These are phyloP conservation scores for Salix purpurea DNA, from an alignment of 345 rosid species.

Conservation along the genomic window DNA sequence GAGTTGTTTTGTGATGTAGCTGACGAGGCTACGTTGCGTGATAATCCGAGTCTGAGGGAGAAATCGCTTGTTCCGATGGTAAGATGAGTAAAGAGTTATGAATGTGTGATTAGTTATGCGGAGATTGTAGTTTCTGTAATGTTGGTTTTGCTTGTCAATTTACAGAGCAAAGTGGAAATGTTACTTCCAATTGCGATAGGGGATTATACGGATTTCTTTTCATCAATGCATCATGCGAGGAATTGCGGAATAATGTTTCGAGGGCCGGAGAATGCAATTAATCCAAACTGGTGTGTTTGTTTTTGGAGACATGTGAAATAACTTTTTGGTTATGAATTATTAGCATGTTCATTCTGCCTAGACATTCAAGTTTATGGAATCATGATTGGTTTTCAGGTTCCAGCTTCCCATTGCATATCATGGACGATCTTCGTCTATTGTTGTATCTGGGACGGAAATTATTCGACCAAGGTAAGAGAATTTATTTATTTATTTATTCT, in stretches of 20 bases:
- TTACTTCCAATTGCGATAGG: slow-evolving; percentile 80
- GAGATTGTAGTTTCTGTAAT: slow-evolving; percentile 5
- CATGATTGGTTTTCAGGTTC: slow-evolving; percentile 51
- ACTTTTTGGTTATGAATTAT: background rate
- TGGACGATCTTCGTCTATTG: slow-evolving; percentile 90
- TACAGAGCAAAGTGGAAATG: slow-evolving; percentile 76
- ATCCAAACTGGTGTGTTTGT: slow-evolving; percentile 60
- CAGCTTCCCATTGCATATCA: slow-evolving; percentile 96
- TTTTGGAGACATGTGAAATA: slow-evolving; percentile 1
- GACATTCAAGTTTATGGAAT: background rate
- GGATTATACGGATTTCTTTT: slow-evolving; percentile 93
- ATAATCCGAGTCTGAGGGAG: slow-evolving; percentile 52
- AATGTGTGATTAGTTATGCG: background rate
- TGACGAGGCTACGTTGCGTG: slow-evolving; percentile 60
- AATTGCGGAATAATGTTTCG: slow-evolving; percentile 88
- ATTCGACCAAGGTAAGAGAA: slow-evolving; percentile 63
- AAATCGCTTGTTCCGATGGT: slow-evolving; percentile 73
- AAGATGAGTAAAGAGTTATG: background rate
- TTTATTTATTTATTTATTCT: background rate
- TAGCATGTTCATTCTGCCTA: no score
- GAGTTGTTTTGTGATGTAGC: slow-evolving; percentile 45
- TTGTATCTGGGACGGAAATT: slow-evolving; percentile 84
- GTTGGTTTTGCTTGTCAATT: slow-evolving; percentile 10
- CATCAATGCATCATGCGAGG: slow-evolving; percentile 90
- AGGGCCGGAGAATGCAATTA: slow-evolving; percentile 71